Percentiles rank a stretch among this genome's conserved stretches.
These are phyloP conservation scores for Crotalaria pallida DNA, from an alignment of 306 rosid species.

Conservation along the genomic window DNA sequence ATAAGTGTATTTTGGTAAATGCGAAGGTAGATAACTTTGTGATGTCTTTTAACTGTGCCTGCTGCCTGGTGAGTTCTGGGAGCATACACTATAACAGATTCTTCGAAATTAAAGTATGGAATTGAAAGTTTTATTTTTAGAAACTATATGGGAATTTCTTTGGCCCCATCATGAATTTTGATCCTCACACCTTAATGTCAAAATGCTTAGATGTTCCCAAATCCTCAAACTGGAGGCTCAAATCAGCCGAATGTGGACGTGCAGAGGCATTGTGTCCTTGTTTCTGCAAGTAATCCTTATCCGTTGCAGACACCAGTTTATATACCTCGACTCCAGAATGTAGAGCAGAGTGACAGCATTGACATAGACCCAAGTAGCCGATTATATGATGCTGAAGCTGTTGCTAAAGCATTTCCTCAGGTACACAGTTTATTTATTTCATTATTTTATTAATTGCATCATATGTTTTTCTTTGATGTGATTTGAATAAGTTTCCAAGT, in stretches of 20 bases:
- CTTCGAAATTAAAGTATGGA: background rate
- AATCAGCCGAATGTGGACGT: conserved; percentile 73
- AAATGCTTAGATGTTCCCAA: conserved; percentile 71
- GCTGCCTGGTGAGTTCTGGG: background rate
- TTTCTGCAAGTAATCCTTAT: conserved; percentile 91
- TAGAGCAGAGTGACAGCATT: conserved; percentile 70
- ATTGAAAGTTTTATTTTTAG: background rate
- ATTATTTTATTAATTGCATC: background rate
- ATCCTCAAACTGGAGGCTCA: conserved; percentile 57
- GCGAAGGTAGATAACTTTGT: background rate
- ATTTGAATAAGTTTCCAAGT: background rate
- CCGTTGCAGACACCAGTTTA: conserved; percentile 88
- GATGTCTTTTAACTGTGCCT: background rate
- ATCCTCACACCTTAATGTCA: conserved; percentile 21
- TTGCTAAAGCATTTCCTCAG: conserved; percentile 85
- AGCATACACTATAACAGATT: background rate
- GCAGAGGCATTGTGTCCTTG: conserved; percentile 85
- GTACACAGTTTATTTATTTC: conserved; percentile 32
- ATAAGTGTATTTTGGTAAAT: background rate
- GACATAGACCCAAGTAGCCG: conserved; percentile 64
- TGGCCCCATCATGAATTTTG: conserved; percentile 3
- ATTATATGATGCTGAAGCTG: conserved; percentile 79
- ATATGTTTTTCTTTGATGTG: background rate
- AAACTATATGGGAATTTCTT: background rate
- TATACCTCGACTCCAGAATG: conserved; percentile 63